These are phyloP conservation scores for Thecaphora thlaspeos DNA, from an alignment of 1,284 basidiomycete species.

Conservation along the genomic window DNA sequence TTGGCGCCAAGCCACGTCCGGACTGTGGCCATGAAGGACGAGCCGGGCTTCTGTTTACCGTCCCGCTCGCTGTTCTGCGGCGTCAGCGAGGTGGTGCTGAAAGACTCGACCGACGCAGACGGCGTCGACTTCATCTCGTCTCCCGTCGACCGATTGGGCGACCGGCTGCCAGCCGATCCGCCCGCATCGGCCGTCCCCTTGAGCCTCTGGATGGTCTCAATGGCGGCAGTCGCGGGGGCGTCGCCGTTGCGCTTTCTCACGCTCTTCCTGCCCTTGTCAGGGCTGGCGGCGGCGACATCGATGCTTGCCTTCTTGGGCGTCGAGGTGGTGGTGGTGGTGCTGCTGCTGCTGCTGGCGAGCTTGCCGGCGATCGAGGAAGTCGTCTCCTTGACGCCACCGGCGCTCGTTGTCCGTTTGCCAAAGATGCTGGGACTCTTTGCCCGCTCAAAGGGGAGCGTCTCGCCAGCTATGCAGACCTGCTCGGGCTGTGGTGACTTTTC, in stretches of 20 bases:
- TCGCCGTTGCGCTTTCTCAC: conserved; percentile 2
- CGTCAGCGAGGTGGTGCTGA: conserved; percentile 35
- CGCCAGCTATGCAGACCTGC: conserved; percentile 31
- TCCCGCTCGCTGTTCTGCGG: conserved; percentile 33
- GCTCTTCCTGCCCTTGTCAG: conserved; percentile 10
- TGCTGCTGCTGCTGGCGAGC: too few species aligned
- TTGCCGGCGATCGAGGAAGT: not conserved
- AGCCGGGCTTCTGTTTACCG: conserved; percentile 17
- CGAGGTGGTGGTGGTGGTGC: too few species aligned
- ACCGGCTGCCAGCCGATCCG: too few species aligned
- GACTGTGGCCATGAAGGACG: conserved; percentile 59
- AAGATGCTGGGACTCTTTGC: conserved; percentile 41
- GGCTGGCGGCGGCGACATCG: not conserved
- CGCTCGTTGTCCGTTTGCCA: conserved; percentile 6
- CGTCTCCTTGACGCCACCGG: not conserved
- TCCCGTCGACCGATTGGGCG: not conserved
- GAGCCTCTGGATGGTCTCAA: not conserved
- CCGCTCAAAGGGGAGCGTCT: conserved; percentile 28
- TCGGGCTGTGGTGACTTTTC: conserved; percentile 4
- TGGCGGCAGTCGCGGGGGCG: too few species aligned
- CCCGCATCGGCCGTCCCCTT: conserved; percentile 19
- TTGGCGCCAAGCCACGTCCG: conserved; percentile 86
- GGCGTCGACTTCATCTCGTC: conserved; percentile 3
- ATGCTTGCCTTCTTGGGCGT: not conserved
- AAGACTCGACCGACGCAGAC: conserved; percentile 42